A percentile compares a stretch with the other conserved stretches of the same genome.
phyloP scores from a whole-genome alignment of 148 eudicot genomes.

The Vaccinium vitisidaea region DNA sequence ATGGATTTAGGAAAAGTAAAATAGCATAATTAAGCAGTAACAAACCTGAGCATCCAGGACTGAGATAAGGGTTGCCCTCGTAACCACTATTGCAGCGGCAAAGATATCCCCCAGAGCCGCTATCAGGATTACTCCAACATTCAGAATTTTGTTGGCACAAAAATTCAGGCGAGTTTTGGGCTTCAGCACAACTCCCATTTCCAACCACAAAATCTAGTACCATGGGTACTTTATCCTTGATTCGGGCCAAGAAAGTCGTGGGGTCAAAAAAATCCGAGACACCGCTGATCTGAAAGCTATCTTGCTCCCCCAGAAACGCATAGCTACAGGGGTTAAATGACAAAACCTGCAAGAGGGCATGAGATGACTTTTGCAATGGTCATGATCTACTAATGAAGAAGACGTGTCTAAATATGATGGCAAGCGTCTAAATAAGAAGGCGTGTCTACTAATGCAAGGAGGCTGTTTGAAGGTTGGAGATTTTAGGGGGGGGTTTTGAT shows the following conservation, averaged over 20 bases:
- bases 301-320: conserved; percentile 22
- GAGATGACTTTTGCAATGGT: background rate
- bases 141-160: conserved; percentile 25
- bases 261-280: conserved; percentile 13
- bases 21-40: background rate
- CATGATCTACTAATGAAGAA: background rate
- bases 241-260: background rate
- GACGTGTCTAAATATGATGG: background rate
- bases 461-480: too few relatives aligned
- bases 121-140: conserved; percentile 14
- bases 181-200: conserved; percentile 27
- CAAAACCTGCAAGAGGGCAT: background rate
- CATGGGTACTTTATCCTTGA: conserved; percentile 22
- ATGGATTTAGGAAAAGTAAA: background rate
- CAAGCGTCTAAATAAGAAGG: too few relatives aligned
- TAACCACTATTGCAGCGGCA: conserved; percentile 31
- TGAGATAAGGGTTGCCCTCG: conserved; percentile 27
- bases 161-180: background rate
- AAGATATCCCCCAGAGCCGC: conserved; percentile 23
- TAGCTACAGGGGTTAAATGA: conserved; percentile 21
- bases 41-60: conserved; percentile 26
- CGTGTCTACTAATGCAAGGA: too few relatives aligned
- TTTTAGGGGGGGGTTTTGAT: too few relatives aligned
- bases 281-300: conserved; percentile 1
- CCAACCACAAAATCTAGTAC: conserved; percentile 42